Conservation (phyloP, 2,329 filamentous ascomycete species). For the Fusarium bulbicola region DNA sequence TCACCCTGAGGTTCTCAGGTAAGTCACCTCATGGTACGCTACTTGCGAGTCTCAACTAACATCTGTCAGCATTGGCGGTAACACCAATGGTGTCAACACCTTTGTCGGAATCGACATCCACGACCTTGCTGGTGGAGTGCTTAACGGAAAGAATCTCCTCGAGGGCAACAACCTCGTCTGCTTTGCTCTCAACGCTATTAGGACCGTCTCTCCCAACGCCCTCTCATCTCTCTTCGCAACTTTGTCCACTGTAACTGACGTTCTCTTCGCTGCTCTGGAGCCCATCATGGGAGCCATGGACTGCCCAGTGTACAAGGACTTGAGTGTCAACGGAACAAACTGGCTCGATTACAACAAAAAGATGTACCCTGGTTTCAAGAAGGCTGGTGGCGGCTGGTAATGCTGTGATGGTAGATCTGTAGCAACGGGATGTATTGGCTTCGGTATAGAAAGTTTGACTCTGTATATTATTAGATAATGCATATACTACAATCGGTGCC, state of each 20-base stretch:
- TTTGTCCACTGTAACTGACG: slow-evolving; percentile 31
- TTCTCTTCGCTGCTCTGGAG: slow-evolving; percentile 30
- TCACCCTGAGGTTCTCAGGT: slow-evolving; percentile 52
- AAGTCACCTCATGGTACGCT: background rate
- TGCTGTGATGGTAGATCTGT: background rate
- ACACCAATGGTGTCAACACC: slow-evolving; percentile 59
- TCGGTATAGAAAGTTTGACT: background rate
- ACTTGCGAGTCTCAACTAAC: background rate
- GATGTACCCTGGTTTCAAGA: slow-evolving; percentile 35
- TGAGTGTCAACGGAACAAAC: slow-evolving; percentile 33
- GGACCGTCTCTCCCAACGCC: slow-evolving; percentile 53
- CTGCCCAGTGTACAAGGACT: slow-evolving; percentile 27
- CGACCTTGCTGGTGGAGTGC: slow-evolving; percentile 55
- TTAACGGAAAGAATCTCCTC: slow-evolving; percentile 52
- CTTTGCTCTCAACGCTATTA: slow-evolving; percentile 49
- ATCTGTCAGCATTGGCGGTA: slow-evolving; percentile 57
- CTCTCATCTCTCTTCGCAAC: slow-evolving; percentile 50
- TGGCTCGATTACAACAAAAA: slow-evolving; percentile 33
- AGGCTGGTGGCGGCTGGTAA: slow-evolving; percentile 34
- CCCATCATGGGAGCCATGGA: slow-evolving; percentile 29
- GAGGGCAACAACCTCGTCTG: slow-evolving; percentile 60
- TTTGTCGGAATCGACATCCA: slow-evolving; percentile 57
- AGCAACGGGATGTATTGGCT: background rate
- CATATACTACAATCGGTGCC: background rate
- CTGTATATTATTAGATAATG: slow-evolving; percentile 5